Base-by-base conservation (phyloP, 768 basidiomycete genomes). In the Coprinopsis cinerea region DNA sequence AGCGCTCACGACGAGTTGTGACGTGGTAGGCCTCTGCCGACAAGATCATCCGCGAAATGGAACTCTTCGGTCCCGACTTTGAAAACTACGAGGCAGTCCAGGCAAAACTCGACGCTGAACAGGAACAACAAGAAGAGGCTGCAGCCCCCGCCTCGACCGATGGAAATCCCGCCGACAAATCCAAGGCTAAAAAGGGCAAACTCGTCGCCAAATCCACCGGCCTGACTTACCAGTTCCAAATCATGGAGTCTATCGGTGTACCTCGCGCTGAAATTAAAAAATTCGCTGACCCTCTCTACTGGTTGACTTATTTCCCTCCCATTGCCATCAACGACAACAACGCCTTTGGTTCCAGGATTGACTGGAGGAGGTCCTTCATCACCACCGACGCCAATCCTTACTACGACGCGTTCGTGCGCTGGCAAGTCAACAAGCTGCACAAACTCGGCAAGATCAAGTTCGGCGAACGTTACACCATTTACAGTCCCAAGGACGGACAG, bases 401-500 rank as follows among this genome's bases (percentile, higher is more conserved):
- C 70, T 99, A 92, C 64, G 96, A 99, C 67, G 69, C 88, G 1
- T 98, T 99, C 62, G 91, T 99, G 42, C 84, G 93, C 27, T 99
- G 96, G 96, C 96, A 99, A 63, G 83, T 92, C 67, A 97, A 95
- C 75, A 92, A 90, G 64, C 76, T 98, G 7, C 77, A 91, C 67
- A 73, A 71, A 36, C 74, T 92, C 41, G 87, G 88, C 27, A 94
- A 93, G 70, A 91, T 99, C 75, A 96, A 95, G 68, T 99, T 97
- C 62, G 96, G 96, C 43, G 89, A 96, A 68, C 85, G 96, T 37
- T 95, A 97, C 67, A 99, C 96, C 13, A 91, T 99, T 62, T 99
- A 96, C 77, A 94, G 91, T 55, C 92, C 93, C 2, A 97, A 97
- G 67, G 96, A 99, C 58, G 94, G 93, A 2, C 96, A 98, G 62